Evolutionary conservation across 139 green algal genomes (phyloP), one percentile per base, ranked within the genome.

Genomic region (Chlamydomonas sphaeroides): DNA sequence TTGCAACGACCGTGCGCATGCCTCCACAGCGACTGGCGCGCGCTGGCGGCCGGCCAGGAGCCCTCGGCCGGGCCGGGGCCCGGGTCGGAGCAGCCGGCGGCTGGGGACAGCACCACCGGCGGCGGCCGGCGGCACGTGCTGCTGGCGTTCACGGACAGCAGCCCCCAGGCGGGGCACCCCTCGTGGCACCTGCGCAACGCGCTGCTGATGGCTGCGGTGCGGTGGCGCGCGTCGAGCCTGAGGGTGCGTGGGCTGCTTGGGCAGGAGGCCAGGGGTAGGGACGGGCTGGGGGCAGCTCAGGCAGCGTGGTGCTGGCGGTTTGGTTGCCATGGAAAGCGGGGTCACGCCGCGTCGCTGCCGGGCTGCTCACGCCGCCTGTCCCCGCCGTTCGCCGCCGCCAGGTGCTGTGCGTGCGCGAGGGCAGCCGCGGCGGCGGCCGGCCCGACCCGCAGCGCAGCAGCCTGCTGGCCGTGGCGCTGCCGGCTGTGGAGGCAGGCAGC

Each of bases 111-210:
- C n/a, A n/a, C n/a, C n/a, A n/a, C n/a, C n/a, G n/a, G n/a, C n/a
- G n/a, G n/a, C n/a, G n/a, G 39, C 8, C 62, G 15, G 42, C 63
- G n/a, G 32, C 76, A 63, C 56, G 72, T 94, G 33, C 68, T 88
- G 48, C 68, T 96, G n/a, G 92, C 90, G 1, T 88, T 95, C 28
- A 87, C 86, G 1, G 96, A 98, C 88, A 87, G 91, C 39, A 91
- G 90, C 85, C 79, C 92, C 53, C 39, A 90, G 42, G 23, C 80
- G 0, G 76, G 75, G 2, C 63, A 93, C 72, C 94, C 96, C 1
- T 92, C 92, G 32, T 98, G 96, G 96, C 87, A 91, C 15, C 91
- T 99, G 61, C 87, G 96, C 14, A 99, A 98, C 83, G 38, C 93
- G 63, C 93, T 99, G 74, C 85, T 96, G 48, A 68, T 98, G 65